Evolutionary conservation across 2,329 filamentous ascomycete genomes (phyloP).

Genomic region (Penicillium sp.): DNA sequence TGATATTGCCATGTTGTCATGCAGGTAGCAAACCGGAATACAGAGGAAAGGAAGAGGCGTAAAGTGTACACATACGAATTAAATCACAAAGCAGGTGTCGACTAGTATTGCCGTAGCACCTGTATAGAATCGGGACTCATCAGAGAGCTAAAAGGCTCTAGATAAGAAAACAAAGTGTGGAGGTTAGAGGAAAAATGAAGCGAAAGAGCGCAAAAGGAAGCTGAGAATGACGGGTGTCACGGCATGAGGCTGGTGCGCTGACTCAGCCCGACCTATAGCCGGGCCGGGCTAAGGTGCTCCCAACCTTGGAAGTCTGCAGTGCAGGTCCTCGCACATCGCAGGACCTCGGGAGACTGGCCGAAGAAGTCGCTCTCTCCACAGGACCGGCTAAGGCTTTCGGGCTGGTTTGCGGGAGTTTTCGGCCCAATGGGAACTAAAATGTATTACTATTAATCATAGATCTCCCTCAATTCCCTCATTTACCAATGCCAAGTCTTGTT

Average conservation of each 20-base stretch:
- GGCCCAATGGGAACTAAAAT: conserved; percentile 18
- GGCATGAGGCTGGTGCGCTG: conserved; percentile 24
- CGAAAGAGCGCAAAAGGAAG: conserved; percentile 15
- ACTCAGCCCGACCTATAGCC: conserved; percentile 23
- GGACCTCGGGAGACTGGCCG: not conserved
- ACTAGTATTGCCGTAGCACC: conserved; percentile 43
- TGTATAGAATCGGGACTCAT: conserved; percentile 39
- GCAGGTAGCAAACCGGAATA: conserved; percentile 18
- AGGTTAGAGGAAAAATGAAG: conserved; percentile 16
- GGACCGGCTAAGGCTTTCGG: conserved; percentile 21
- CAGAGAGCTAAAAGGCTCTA: conserved; percentile 39
- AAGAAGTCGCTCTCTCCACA: conserved; percentile 7
- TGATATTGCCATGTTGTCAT: conserved; percentile 19
- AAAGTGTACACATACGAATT: conserved; percentile 16
- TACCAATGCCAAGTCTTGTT: not conserved
- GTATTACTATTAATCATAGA: conserved; percentile 12
- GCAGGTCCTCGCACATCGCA: not conserved
- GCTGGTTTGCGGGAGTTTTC: conserved; percentile 24
- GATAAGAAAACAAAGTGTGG: conserved; percentile 15
- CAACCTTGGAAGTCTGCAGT: too few relatives aligned
- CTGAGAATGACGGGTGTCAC: conserved; percentile 12
- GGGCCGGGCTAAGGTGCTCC: not conserved
- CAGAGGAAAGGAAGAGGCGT: conserved; percentile 27
- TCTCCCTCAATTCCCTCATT: not conserved
- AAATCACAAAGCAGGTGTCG: conserved; percentile 36